A percentile compares a stretch with the other conserved stretches of the same genome.
Evolutionary conservation across 2,329 filamentous ascomycete species (phyloP).

Genomic region (Fusarium sp.): DNA sequence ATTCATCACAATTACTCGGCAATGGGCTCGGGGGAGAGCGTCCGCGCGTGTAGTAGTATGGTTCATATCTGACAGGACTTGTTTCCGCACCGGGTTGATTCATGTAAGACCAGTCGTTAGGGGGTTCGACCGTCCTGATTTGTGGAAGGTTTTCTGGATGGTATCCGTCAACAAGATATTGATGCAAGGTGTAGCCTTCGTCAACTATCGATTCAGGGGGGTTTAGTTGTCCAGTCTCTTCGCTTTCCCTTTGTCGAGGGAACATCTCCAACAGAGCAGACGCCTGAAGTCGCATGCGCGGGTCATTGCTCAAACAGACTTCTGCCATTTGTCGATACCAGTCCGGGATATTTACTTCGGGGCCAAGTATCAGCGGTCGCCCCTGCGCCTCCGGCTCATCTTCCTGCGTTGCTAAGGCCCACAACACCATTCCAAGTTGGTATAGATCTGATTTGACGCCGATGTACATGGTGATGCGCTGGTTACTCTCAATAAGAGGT

Average conservation of each 20-base stretch:
- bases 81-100: conserved; percentile 51
- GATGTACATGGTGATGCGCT: conserved; percentile 96
- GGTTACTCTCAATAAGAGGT: conserved; percentile 84
- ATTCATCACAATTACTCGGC: conserved; percentile 55
- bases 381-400: conserved; percentile 88
- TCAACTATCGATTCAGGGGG: conserved; percentile 53
- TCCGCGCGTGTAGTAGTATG: conserved; percentile 60
- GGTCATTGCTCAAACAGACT: conserved; percentile 79
- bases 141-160: conserved; percentile 49
- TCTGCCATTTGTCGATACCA: conserved; percentile 83
- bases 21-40: conserved; percentile 65
- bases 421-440: conserved; percentile 96
- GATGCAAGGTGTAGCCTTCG: conserved; percentile 52
- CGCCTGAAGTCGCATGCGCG: conserved; percentile 78
- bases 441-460: conserved; percentile 97
- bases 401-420: conserved; percentile 86
- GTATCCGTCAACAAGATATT: conserved; percentile 53
- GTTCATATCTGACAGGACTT: conserved; percentile 52
- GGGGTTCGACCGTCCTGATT: conserved; percentile 55
- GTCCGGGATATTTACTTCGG: conserved; percentile 73
- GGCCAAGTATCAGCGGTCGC: conserved; percentile 71
- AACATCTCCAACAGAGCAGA: conserved; percentile 77
- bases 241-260: conserved; percentile 53
- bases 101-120: conserved; percentile 57
- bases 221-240: conserved; percentile 31